Conservation (phyloP, 495 filamentous ascomycete genomes). For the Emericellopsis terricola region DNA sequence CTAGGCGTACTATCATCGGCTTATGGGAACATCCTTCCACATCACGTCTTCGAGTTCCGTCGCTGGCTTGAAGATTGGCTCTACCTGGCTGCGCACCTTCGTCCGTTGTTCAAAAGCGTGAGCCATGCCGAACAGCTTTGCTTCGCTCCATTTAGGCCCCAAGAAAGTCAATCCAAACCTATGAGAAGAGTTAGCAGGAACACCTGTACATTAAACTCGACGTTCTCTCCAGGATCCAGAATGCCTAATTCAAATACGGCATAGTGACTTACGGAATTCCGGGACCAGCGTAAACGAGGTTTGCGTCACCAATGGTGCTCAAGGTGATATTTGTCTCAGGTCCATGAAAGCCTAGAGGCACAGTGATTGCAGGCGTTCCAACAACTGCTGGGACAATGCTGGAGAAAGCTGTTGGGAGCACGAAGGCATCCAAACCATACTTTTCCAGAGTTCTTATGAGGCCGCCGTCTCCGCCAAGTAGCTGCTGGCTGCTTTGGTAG, state of each 20-base stretch:
- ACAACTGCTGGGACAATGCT: slow-evolving; percentile 12
- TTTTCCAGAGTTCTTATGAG: slow-evolving; percentile 17
- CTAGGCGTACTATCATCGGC: no score
- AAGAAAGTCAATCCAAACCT: slow-evolving; percentile 43
- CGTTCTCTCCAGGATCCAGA: no score
- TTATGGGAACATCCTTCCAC: no score
- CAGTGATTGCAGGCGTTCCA: slow-evolving; percentile 20
- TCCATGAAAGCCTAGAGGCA: slow-evolving; percentile 22
- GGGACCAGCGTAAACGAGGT: slow-evolving; percentile 8
- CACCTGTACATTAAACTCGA: no score
- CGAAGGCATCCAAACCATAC: slow-evolving; percentile 17
- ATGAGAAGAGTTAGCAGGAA: no score
- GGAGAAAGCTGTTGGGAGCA: slow-evolving; percentile 16
- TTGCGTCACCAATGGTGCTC: neutral
- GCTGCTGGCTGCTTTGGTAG: slow-evolving; percentile 16
- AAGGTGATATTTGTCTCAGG: no score
- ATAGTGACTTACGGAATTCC: slow-evolving; percentile 20
- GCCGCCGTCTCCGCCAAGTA: slow-evolving; percentile 16
- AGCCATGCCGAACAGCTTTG: slow-evolving; percentile 35
- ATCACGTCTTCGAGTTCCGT: no score
- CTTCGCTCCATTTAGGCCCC: slow-evolving; percentile 32
- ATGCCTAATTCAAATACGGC: no score
- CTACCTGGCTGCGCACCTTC: no score
- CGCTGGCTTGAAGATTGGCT: no score
- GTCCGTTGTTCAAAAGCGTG: slow-evolving; percentile 49